A percentile compares a stretch with the other conserved stretches of the same genome.
Evolutionary conservation across 176 grass and related monocot species (phyloP).

Genomic region (Chrysopogon serrulatus): DNA sequence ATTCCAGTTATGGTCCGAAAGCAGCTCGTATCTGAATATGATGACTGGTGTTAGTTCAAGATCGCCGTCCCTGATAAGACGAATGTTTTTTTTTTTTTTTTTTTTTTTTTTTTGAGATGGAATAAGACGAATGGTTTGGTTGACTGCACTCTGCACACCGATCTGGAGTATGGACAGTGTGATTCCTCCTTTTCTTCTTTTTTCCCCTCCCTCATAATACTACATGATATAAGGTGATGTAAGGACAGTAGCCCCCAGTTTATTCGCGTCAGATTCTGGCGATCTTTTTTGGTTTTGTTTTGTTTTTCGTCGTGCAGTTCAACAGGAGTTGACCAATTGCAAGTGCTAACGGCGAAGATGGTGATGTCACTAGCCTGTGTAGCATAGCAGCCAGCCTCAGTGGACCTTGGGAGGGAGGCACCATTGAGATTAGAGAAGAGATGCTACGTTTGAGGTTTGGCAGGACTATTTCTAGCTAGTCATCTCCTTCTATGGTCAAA

Average conservation of each 20-base stretch:
- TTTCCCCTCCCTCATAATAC: too few species aligned
- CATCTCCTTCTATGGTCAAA: constrained; percentile 5
- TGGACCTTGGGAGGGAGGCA: background rate
- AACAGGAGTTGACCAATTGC: background rate
- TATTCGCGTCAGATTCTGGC: constrained; percentile 14
- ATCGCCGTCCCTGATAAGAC: background rate
- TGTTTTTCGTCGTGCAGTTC: background rate
- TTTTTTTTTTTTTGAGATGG: too few species aligned
- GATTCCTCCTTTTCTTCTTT: background rate
- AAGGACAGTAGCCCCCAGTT: background rate
- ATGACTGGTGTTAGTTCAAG: background rate
- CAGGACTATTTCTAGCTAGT: background rate
- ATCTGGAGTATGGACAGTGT: background rate
- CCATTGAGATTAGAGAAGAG: background rate
- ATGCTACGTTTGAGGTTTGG: background rate
- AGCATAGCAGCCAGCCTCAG: background rate
- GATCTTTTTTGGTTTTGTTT: too few species aligned
- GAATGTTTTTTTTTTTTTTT: too few species aligned
- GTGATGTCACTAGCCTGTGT: background rate
- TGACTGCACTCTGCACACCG: background rate
- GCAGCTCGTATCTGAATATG: background rate
- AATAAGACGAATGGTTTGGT: background rate
- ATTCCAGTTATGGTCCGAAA: background rate
- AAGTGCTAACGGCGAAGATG: background rate
- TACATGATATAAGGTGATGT: too few species aligned